Percentiles rank a stretch among this genome's conserved stretches.
phyloP scores from a whole-genome alignment of 1,139 yeast species.

The Kluyveromyces sp. region DNA sequence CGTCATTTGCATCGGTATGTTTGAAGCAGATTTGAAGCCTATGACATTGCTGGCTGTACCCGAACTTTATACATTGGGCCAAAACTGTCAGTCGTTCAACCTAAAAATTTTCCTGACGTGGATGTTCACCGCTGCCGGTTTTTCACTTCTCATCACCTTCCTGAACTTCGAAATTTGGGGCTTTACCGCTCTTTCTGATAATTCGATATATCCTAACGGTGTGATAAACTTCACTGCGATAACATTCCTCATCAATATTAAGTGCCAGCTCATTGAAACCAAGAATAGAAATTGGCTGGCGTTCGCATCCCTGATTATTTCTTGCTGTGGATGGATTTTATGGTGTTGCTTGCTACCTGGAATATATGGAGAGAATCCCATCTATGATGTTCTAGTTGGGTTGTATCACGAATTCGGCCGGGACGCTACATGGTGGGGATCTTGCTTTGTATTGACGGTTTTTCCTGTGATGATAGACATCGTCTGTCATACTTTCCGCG shows the following conservation, averaged over 20 bases:
- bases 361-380: constrained; percentile 53
- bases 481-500: constrained; percentile 49
- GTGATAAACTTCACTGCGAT: constrained; percentile 66
- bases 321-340: constrained; percentile 78
- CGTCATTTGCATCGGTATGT: constrained; percentile 89
- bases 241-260: constrained; percentile 65
- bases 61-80: constrained; percentile 74
- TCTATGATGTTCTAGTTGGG: constrained; percentile 69
- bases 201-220: constrained; percentile 77
- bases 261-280: constrained; percentile 78
- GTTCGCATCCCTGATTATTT: constrained; percentile 61
- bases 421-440: constrained; percentile 83
- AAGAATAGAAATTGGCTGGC: constrained; percentile 70
- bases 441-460: constrained; percentile 48
- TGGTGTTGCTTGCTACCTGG: constrained; percentile 79
- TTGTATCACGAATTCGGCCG: constrained; percentile 63
- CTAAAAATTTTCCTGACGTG: constrained; percentile 62
- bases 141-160: constrained; percentile 68
- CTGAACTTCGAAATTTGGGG: constrained; percentile 65
- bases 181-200: constrained; percentile 54
- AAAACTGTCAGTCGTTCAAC: constrained; percentile 70
- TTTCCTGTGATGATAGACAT: constrained; percentile 64
- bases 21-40: constrained; percentile 85
- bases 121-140: constrained; percentile 71
- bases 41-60: constrained; percentile 88